Evolutionary conservation across 164 flowering plant genomes (phyloP).

Genomic region (Paratinospora sagittata): DNA sequence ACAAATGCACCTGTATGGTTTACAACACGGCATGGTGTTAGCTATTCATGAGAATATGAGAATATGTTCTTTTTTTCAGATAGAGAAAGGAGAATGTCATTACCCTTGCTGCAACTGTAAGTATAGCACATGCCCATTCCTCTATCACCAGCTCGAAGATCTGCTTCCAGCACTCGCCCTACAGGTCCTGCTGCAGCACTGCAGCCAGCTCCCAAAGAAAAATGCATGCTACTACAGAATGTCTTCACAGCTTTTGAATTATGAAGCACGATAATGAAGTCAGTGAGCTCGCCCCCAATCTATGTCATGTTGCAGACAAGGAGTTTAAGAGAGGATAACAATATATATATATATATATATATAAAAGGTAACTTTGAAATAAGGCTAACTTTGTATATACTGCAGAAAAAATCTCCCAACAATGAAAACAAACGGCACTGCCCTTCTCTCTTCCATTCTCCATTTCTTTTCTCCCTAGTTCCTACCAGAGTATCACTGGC

Average conservation of each 20-base stretch:
- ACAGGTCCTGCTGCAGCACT: conserved; percentile 98
- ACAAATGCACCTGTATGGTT: conserved; percentile 74
- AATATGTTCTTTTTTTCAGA: background rate
- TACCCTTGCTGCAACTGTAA: conserved; percentile 98
- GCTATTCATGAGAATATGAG: background rate
- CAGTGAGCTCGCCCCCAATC: conserved; percentile 94
- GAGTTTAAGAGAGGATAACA: background rate
- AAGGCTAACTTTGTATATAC: too few species aligned
- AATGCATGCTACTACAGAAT: conserved; percentile 92
- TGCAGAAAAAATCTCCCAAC: background rate
- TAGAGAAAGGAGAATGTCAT: background rate
- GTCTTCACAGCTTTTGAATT: conserved; percentile 88
- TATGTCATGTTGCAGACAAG: conserved; percentile 16
- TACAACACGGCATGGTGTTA: conserved; percentile 10
- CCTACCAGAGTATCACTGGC: background rate
- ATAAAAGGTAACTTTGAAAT: too few species aligned
- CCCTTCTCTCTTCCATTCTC: background rate
- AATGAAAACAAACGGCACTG: background rate
- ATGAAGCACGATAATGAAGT: conserved; percentile 83
- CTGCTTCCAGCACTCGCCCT: conserved; percentile 95
- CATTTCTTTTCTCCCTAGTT: background rate
- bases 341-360: too few species aligned
- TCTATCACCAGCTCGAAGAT: conserved; percentile 90
- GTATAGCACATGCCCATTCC: conserved; percentile 97
- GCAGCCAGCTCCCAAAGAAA: conserved; percentile 96